These are phyloP conservation scores for Blastomyces parvus DNA, from an alignment of 2,329 filamentous ascomycete species.

Conservation along the genomic window DNA sequence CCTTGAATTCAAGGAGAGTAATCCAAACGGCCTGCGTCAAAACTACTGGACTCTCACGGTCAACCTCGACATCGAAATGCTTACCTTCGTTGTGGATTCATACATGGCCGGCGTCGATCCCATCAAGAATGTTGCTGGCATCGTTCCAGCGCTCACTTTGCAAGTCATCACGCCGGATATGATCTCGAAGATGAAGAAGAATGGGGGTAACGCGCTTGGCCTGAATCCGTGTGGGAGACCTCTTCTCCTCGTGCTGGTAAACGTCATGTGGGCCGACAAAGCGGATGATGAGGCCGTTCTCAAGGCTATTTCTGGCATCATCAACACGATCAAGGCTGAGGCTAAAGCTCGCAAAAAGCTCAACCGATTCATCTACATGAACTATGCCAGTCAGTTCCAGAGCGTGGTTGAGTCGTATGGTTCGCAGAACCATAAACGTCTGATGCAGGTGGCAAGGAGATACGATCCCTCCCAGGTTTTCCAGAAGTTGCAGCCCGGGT, in stretches of 20 bases:
- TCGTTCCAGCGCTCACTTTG: conserved; percentile 23
- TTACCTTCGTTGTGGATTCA: conserved; percentile 20
- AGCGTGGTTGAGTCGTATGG: conserved; percentile 37
- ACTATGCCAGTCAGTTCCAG: conserved; percentile 39
- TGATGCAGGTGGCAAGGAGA: conserved; percentile 26
- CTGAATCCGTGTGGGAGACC: conserved; percentile 21
- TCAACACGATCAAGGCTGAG: conserved; percentile 21
- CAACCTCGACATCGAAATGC: conserved; percentile 23
- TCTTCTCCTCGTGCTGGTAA: conserved; percentile 24
- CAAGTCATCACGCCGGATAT: conserved; percentile 28
- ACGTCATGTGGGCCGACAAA: conserved; percentile 25
- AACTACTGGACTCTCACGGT: conserved; percentile 28
- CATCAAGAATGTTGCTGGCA: conserved; percentile 17
- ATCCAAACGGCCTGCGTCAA: conserved; percentile 27
- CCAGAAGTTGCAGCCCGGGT: conserved; percentile 32
- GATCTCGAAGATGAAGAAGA: conserved; percentile 23
- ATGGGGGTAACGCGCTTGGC: conserved; percentile 30
- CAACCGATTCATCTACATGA: conserved; percentile 38
- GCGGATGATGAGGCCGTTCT: conserved; percentile 26
- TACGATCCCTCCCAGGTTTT: conserved; percentile 36
- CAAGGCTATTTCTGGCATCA: conserved; percentile 20
- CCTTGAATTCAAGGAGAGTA: conserved; percentile 26
- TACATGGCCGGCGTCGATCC: conserved; percentile 20
- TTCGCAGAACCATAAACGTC: conserved; percentile 24
- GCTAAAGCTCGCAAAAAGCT: conserved; percentile 23